These are phyloP conservation scores for Stromatinia cepivora DNA, from an alignment of 2,329 filamentous ascomycete species.

Conservation along the genomic window DNA sequence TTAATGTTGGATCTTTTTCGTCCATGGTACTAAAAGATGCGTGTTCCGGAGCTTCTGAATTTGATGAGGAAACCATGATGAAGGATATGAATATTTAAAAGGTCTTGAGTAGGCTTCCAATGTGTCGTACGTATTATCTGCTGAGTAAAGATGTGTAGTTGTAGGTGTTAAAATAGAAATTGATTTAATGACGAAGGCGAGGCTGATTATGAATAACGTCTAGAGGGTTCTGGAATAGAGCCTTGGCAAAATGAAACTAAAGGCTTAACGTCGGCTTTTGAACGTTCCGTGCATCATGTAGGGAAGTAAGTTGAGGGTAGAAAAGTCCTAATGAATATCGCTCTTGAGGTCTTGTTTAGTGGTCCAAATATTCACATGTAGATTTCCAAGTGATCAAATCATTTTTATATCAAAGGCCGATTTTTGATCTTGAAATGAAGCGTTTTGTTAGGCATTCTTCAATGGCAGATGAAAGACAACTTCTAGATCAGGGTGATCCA, in stretches of 20 bases:
- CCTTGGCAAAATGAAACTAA: slow-evolving; percentile 22
- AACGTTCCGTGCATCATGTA: background rate
- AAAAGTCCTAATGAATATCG: background rate
- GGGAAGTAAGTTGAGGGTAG: background rate
- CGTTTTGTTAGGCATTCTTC: background rate
- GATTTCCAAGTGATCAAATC: background rate
- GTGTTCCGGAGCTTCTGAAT: slow-evolving; percentile 43
- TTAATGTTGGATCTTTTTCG: slow-evolving; percentile 74
- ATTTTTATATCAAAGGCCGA: background rate
- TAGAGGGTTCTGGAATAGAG: slow-evolving; percentile 32
- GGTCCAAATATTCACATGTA: background rate
- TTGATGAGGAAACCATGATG: slow-evolving; percentile 56
- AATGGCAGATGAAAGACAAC: background rate
- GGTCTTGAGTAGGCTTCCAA: background rate
- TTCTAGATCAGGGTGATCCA: background rate
- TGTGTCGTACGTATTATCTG: background rate
- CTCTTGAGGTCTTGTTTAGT: background rate
- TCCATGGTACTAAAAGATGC: slow-evolving; percentile 72
- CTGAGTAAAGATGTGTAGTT: slow-evolving; percentile 25
- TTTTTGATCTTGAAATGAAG: no score
- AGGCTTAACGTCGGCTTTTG: background rate
- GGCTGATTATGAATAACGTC: slow-evolving; percentile 31
- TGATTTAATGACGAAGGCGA: slow-evolving; percentile 30
- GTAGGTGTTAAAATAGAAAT: slow-evolving; percentile 29
- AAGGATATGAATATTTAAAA: slow-evolving; percentile 24